Percentiles rank a stretch among this genome's conserved stretches.
Evolutionary conservation across 2,329 filamentous ascomycete genomes (phyloP).

Genomic region (Plectosphaerella cucumerina): DNA sequence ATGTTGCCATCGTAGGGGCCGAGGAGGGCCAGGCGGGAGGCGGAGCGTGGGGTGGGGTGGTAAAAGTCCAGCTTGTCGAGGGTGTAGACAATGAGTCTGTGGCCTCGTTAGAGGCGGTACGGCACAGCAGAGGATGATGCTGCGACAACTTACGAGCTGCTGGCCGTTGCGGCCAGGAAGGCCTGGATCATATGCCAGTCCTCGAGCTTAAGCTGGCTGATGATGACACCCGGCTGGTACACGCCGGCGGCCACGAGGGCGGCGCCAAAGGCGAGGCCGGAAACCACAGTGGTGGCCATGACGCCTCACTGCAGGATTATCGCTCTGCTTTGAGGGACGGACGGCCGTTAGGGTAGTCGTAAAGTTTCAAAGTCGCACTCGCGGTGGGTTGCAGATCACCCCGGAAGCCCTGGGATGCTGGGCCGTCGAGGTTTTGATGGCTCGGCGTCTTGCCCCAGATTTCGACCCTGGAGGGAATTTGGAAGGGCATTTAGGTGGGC

Average conservation of each 20-base stretch:
- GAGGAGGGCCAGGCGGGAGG: conserved; percentile 49
- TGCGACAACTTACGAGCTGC: conserved; percentile 49
- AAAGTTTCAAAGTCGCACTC: no score
- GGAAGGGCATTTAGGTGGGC: no score
- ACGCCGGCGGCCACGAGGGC: conserved; percentile 58
- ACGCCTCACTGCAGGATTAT: no score
- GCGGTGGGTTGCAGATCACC: no score
- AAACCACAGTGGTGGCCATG: conserved; percentile 30
- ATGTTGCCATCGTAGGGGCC: conserved; percentile 59
- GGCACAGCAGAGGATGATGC: not conserved
- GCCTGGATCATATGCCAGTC: conserved; percentile 64
- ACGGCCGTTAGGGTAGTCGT: no score
- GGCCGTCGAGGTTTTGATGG: no score
- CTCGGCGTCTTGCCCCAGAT: no score
- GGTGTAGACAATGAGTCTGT: conserved; percentile 40
- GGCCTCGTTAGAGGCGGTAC: not conserved
- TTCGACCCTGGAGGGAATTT: no score
- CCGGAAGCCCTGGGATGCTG: no score
- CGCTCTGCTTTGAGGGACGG: not conserved
- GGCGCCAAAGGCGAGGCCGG: conserved; percentile 58
- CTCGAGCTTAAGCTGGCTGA: conserved; percentile 54
- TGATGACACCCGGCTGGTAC: conserved; percentile 54
- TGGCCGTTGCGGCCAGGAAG: conserved; percentile 59
- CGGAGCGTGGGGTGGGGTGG: conserved; percentile 40
- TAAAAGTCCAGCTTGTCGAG: conserved; percentile 38